Evolutionary conservation across 2,329 filamentous ascomycete species (phyloP), one percentile per base, ranked within the genome.

Genomic region (Monosporascus sp.): DNA sequence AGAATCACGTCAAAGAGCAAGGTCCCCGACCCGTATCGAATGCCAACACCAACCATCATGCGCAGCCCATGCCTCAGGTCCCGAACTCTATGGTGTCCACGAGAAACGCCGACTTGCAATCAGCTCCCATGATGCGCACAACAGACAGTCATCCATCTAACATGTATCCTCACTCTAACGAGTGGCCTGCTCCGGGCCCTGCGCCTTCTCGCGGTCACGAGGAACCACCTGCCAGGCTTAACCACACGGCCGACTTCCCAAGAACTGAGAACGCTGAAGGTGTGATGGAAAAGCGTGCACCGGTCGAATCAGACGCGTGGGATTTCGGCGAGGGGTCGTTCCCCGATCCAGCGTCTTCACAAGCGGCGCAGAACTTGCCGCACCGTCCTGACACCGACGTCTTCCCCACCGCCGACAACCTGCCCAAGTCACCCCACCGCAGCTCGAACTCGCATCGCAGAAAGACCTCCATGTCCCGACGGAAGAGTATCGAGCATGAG

Each of bases 271-370:
- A 72, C n/a, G 52, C 67, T 20, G 74, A 73, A 45, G 73, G 76
- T 38, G 60, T 72, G 17, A 64, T 72, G 24, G 76, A 83, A 50
- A 80, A 85, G 64, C 69, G 69, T 24, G 62, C 65, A 1, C 64
- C 69, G 7, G 72, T 77, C 4, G 84, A 88, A 54, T 66, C 79
- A 1, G 92, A 96, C 64, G 89, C 82, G 8, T 99, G 94, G 94
- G 92, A 95, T 64, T 99, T 99, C 61, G 90, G 93, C 51, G 91
- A 97, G 54, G 79, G 84, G 8, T 75, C 79, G n/a, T 82, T 84
- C 50, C 72, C 81, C 0, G 86, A 89, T 41, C 72, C 81, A 14
- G 66, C 68, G 44, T 68, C 73, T 31, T 61, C 68, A 5, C 76
- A 80, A 46, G 70, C 66, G 25, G 65, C 59, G 2, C 74, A 77